phyloP scores from a whole-genome alignment of 768 basidiomycete genomes.

The Leccinum rimulosum region DNA sequence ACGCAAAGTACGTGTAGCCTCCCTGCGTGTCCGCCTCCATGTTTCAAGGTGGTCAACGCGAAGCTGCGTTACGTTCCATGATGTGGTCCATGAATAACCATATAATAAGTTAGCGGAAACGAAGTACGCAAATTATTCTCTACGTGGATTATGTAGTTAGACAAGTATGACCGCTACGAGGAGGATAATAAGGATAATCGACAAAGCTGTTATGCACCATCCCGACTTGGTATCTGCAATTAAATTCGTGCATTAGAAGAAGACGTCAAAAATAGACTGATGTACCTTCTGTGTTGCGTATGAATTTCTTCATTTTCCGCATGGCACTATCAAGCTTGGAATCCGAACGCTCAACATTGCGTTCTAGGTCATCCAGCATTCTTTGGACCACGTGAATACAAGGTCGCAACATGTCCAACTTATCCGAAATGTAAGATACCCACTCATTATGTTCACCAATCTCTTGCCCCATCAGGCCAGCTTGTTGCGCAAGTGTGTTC shows the following conservation, averaged over 20 bases:
- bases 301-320: constrained; percentile 71
- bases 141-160: constrained; percentile 28
- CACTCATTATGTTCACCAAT: constrained; percentile 91
- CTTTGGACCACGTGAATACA: constrained; percentile 38
- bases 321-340: constrained; percentile 63
- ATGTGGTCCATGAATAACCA: constrained; percentile 2
- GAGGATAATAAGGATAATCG: constrained; percentile 73
- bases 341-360: constrained; percentile 68
- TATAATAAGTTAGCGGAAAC: constrained; percentile 21
- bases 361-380: constrained; percentile 76
- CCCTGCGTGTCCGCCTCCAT: background rate
- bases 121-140: constrained; percentile 10
- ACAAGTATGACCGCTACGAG: constrained; percentile 79
- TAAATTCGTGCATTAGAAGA: constrained; percentile 2
- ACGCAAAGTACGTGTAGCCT: background rate
- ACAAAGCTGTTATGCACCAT: constrained; percentile 86
- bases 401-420: background rate
- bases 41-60: background rate
- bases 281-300: constrained; percentile 78
- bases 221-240: constrained; percentile 76
- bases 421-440: constrained; percentile 25
- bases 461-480: constrained; percentile 92
- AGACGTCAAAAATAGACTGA: background rate
- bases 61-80: background rate
- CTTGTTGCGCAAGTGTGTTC: constrained; percentile 82